Base-by-base conservation (phyloP, 768 basidiomycete genomes). In the Lentinula sp. region DNA sequence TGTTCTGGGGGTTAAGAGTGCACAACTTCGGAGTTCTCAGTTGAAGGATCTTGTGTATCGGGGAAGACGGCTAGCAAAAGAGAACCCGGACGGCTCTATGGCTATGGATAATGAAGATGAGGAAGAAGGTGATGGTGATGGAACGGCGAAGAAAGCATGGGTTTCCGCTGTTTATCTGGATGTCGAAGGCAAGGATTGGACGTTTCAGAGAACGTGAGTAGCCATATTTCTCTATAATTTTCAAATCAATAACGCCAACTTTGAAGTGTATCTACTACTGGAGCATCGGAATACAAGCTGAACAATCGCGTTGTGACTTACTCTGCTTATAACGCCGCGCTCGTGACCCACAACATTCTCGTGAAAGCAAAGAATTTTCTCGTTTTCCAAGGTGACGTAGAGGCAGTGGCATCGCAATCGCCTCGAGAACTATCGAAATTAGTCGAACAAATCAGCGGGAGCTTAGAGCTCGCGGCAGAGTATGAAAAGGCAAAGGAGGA, bases 341-440 rank as follows among this genome's bases (percentile, higher is more conserved):
- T 99, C 28, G 81, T 90, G 60, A 77, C 81, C 6, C 95, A 97
- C 69, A 97, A 98, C 68, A 93, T 99, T 68, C 90, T 98, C 51
- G 95, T 98, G 68, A 98, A 97, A 75, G 97, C 97, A 12, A 98
- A 98, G 78, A 98, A 98, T 77, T 99, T 98, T 69, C 87, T 98
- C 57, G 97, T 98, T 10, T 98, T 99, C 77, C 97, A 99, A 70
- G 97, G 97, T 56, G 97, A 98, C 70, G 97, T 99, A 36, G 97
- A 99, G 74, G 93, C 94, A 2, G 93, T 99, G 37, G 97, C 97
- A 0, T 91, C 92, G 2, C 97, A 99, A 66, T 94, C 91, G 0
- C 85, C 97, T 15, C 87, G 87, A 61, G 95, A 96, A 66, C 85
- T 98, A 20, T 82, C 95, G 0, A 84, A 85, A 16, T 86, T 98